Conservation (phyloP, 306 rosid genomes). For the Hippophae gyantsensis region DNA sequence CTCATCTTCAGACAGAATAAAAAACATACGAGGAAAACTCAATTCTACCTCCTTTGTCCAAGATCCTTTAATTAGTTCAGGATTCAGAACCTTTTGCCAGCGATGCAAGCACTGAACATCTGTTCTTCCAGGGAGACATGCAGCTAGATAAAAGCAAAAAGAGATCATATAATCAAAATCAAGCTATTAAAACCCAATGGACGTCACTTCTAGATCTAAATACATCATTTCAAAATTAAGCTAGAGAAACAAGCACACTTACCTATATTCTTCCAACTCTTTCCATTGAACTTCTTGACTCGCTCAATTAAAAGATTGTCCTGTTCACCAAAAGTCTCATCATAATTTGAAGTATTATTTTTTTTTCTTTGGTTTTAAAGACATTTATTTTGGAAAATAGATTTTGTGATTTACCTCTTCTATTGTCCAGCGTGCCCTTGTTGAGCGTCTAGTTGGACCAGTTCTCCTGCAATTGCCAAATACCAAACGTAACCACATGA, state of each 20-base stretch:
- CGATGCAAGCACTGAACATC: constrained; percentile 50
- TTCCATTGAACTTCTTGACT: constrained; percentile 22
- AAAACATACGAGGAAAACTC: background rate
- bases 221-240: background rate
- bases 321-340: constrained; percentile 3
- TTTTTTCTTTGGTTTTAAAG: background rate
- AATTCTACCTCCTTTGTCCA: constrained; percentile 38
- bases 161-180: background rate
- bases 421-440: constrained; percentile 41
- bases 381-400: constrained; percentile 2
- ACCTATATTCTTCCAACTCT: constrained; percentile 42
- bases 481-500: too few relatives aligned
- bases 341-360: background rate
- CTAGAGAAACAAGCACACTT: background rate
- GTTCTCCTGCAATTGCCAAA: constrained; percentile 4
- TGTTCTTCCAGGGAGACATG: constrained; percentile 22
- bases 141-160: constrained; percentile 22
- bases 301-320: constrained; percentile 23
- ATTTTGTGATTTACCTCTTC: constrained; percentile 24
- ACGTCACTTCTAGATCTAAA: background rate
- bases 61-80: constrained; percentile 44
- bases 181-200: too few relatives aligned
- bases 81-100: constrained; percentile 51
- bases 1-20: too few relatives aligned
- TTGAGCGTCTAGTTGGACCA: constrained; percentile 35